Evolutionary conservation across 2,329 filamentous ascomycete species (phyloP).

Genomic region (Diplodia mutila): DNA sequence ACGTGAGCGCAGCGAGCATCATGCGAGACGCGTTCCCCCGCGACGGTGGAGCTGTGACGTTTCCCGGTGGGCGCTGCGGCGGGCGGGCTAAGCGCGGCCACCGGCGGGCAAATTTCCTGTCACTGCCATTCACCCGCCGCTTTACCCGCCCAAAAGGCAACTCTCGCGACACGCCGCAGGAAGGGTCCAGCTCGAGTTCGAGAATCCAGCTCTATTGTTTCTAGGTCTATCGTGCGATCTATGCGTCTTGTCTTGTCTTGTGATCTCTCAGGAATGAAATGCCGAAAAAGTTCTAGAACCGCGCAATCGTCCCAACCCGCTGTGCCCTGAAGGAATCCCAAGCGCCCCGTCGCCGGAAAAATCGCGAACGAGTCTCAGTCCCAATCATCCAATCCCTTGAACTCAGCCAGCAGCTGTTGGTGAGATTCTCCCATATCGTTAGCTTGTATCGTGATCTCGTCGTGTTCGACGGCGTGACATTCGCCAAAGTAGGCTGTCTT

Average conservation of each 20-base stretch:
- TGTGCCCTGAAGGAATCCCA: not conserved
- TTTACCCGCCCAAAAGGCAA: not conserved
- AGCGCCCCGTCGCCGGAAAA: not conserved
- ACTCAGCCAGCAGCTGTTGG: conserved; percentile 16
- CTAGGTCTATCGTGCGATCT: conserved; percentile 4
- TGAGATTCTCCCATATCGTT: conserved; percentile 10
- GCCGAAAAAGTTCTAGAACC: not conserved
- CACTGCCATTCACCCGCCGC: not conserved
- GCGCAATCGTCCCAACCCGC: not conserved
- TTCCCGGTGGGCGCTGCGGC: not conserved
- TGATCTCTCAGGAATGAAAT: not conserved
- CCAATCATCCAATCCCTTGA: conserved; percentile 1
- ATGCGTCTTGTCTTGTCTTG: conserved; percentile 20
- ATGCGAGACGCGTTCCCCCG: conserved; percentile 14
- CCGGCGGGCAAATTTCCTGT: not conserved
- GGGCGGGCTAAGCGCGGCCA: not conserved
- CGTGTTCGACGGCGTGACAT: conserved; percentile 12
- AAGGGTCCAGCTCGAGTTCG: conserved; percentile 7
- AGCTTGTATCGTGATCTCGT: conserved; percentile 8
- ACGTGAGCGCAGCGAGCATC: not conserved
- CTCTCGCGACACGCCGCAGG: not conserved
- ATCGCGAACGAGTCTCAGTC: not conserved
- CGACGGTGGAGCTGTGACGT: conserved; percentile 20
- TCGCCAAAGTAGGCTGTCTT: not conserved
- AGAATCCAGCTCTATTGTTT: conserved; percentile 12